A percentile compares a stretch with the other conserved stretches of the same genome.
Conservation (phyloP, 441 rosid species). For the Hypseocharis bilobata region DNA sequence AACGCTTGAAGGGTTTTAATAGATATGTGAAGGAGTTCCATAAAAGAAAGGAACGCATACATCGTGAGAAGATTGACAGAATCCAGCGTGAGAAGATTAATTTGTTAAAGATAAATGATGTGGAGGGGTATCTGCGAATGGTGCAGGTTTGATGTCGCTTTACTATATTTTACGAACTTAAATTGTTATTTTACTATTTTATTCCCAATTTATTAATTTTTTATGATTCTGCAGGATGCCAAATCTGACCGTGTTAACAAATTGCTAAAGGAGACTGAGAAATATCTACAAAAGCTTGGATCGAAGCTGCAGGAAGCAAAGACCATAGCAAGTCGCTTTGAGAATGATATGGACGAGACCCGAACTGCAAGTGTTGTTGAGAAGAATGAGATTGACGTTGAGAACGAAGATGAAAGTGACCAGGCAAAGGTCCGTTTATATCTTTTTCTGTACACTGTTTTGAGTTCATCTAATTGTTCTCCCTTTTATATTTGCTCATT, state of each 20-base stretch:
- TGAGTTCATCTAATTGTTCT: conserved; percentile 11
- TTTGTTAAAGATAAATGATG: conserved; percentile 85
- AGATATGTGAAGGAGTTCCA: conserved; percentile 83
- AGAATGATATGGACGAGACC: conserved; percentile 55
- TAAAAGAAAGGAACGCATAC: conserved; percentile 79
- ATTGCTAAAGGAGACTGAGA: conserved; percentile 83
- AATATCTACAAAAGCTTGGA: conserved; percentile 84
- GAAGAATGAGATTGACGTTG: conserved; percentile 47
- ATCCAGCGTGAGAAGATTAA: conserved; percentile 94
- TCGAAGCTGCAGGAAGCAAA: conserved; percentile 73
- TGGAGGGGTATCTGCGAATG: conserved; percentile 95
- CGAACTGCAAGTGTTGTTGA: conserved; percentile 35
- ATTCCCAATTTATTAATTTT: conserved; percentile 15
- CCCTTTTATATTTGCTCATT: conserved; percentile 19
- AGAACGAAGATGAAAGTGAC: conserved; percentile 82
- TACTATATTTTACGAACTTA: conserved; percentile 15
- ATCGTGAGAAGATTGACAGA: conserved; percentile 93
- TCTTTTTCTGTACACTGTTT: conserved; percentile 17
- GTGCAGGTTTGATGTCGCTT: conserved; percentile 58
- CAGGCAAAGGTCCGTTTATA: conserved; percentile 78
- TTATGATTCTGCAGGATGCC: conserved; percentile 53
- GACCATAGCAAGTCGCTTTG: conserved; percentile 46
- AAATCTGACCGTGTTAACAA: conserved; percentile 93
- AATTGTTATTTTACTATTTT: conserved; percentile 14
- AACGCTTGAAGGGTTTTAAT: conserved; percentile 83